Conservation (phyloP, 768 basidiomycete species). For the Leccinum aurantiacum region DNA sequence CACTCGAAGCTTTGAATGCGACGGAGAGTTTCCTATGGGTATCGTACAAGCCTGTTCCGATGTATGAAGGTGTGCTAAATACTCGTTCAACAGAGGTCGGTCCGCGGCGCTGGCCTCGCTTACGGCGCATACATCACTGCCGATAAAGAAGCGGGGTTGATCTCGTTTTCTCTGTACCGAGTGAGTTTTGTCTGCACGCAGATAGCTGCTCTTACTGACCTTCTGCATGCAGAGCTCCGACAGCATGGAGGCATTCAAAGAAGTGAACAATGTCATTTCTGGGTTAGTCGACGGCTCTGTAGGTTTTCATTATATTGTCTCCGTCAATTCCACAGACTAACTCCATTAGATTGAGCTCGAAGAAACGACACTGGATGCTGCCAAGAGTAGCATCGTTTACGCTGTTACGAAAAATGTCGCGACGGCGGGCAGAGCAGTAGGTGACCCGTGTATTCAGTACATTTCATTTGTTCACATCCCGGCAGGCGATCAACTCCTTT, state of each 20-base stretch:
- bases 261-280: slow-evolving; percentile 73
- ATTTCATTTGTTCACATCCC: slow-evolving; percentile 9
- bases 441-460: slow-evolving; percentile 25
- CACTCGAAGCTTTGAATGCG: slow-evolving; percentile 85
- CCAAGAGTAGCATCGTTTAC: slow-evolving; percentile 90
- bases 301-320: slow-evolving; percentile 21
- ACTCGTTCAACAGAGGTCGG: slow-evolving; percentile 60
- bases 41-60: slow-evolving; percentile 12
- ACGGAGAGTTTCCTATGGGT: slow-evolving; percentile 96
- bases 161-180: slow-evolving; percentile 77
- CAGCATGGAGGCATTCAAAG: slow-evolving; percentile 74
- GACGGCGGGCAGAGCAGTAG: slow-evolving; percentile 83
- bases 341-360: slow-evolving; percentile 70
- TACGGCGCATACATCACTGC: slow-evolving; percentile 81
- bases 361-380: slow-evolving; percentile 79
- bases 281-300: slow-evolving; percentile 85
- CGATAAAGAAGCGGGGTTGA: slow-evolving; percentile 76
- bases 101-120: slow-evolving; percentile 92
- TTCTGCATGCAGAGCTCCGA: slow-evolving; percentile 66
- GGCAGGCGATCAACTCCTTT: slow-evolving; percentile 79
- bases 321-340: slow-evolving; percentile 1
- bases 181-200: slow-evolving; percentile 40
- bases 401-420: slow-evolving; percentile 77
- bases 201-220: slow-evolving; percentile 2
- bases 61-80: slow-evolving; percentile 8